Evolutionary conservation across 2,329 filamentous ascomycete species (phyloP).

Genomic region (Xylariales sp.): DNA sequence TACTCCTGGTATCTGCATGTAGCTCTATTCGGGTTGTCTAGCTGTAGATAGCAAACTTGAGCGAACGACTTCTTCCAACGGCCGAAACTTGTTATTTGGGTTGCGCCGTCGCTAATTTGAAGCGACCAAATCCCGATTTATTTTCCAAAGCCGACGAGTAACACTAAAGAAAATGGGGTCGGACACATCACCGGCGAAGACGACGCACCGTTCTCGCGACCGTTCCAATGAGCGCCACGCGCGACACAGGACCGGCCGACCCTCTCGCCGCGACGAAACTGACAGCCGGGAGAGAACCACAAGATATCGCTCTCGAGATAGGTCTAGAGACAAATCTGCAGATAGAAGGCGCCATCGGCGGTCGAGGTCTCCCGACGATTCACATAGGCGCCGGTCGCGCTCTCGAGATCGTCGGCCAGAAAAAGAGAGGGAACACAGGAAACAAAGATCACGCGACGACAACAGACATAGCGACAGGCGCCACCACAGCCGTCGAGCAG

Average conservation of each 20-base stretch:
- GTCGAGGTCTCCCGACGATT: slow-evolving; percentile 46
- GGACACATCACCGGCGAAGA: slow-evolving; percentile 25
- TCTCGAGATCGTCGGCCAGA: slow-evolving; percentile 47
- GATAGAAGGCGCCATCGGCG: slow-evolving; percentile 42
- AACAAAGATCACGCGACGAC: slow-evolving; percentile 51
- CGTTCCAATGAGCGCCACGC: slow-evolving; percentile 39
- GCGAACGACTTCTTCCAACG: slow-evolving; percentile 5
- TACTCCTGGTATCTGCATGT: too few relatives aligned
- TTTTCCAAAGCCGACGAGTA: background rate
- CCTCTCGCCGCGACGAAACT: slow-evolving; percentile 37
- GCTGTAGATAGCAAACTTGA: too few relatives aligned
- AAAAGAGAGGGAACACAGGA: slow-evolving; percentile 45
- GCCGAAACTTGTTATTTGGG: background rate
- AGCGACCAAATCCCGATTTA: background rate
- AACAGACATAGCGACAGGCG: slow-evolving; percentile 46
- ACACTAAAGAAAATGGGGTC: slow-evolving; percentile 30
- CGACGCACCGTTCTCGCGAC: slow-evolving; percentile 25
- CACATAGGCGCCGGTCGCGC: slow-evolving; percentile 41
- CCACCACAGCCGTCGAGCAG: slow-evolving; percentile 42
- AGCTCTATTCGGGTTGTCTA: too few relatives aligned
- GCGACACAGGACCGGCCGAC: slow-evolving; percentile 38
- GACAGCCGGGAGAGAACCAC: slow-evolving; percentile 32
- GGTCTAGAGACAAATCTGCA: slow-evolving; percentile 41
- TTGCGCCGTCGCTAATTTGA: slow-evolving; percentile 11
- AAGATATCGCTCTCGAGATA: slow-evolving; percentile 40